Conservation (phyloP, 2,329 filamentous ascomycete genomes). For the Stagonosporopsis cucurbitacearum region DNA sequence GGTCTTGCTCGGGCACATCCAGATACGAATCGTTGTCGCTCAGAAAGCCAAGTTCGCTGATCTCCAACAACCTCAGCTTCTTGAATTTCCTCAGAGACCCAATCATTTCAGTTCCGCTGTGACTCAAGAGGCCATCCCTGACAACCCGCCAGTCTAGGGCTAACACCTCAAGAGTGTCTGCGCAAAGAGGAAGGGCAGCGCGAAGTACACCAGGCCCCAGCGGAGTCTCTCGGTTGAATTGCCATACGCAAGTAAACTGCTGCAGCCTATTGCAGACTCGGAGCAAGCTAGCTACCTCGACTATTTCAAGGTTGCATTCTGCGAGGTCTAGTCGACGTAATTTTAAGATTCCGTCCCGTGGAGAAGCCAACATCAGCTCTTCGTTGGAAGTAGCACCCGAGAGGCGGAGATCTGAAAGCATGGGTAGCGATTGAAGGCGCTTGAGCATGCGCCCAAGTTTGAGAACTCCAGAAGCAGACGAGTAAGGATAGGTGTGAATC, state of each 20-base stretch:
- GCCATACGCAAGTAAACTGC: slow-evolving; percentile 34
- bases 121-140: background rate
- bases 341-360: slow-evolving; percentile 2
- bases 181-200: slow-evolving; percentile 20
- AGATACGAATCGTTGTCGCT: background rate
- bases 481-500: slow-evolving; percentile 12
- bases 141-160: slow-evolving; percentile 23
- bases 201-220: slow-evolving; percentile 15
- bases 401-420: slow-evolving; percentile 22
- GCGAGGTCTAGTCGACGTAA: slow-evolving; percentile 31
- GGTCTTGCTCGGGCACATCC: background rate
- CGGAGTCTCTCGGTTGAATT: background rate
- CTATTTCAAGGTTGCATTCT: slow-evolving; percentile 21
- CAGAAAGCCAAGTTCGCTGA: slow-evolving; percentile 23
- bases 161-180: slow-evolving; percentile 25
- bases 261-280: slow-evolving; percentile 23
- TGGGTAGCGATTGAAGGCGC: slow-evolving; percentile 14
- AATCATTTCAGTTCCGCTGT: background rate
- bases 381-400: slow-evolving; percentile 16
- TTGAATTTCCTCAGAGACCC: slow-evolving; percentile 20
- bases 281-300: slow-evolving; percentile 16
- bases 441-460: slow-evolving; percentile 18
- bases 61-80: slow-evolving; percentile 14
- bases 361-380: background rate
- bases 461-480: background rate